Evolutionary conservation across 1,139 yeast species (phyloP), one percentile per base, ranked within the genome.

Genomic region (Hyphopichia burtonii): DNA sequence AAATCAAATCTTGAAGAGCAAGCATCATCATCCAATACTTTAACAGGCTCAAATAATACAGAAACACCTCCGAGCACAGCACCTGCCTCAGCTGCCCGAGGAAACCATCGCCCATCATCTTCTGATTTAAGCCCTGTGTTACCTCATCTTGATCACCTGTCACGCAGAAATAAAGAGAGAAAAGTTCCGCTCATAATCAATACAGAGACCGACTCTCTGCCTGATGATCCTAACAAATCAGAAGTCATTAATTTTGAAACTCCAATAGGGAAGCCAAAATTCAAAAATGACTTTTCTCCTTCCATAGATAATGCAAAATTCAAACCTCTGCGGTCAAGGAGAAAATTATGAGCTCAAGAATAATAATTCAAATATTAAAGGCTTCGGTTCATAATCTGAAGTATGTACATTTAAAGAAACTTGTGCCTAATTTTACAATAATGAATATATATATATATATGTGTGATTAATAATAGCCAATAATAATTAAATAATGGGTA

Each of bases 181-280:
- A 31, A 31, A 17, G 15, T 20, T 19, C 36, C 36, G 8, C 17
- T 33, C 3, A 33, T 33, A 12, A n/a, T 33, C 17, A 33, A 20
- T 17, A 19, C 36, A 14, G 27, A 33, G 3, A 18, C 16, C n/a
- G 3, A 11, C 7, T 4, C 15, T 12, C n/a, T 11, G 16, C 5
- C 36, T 19, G 16, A 20, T 12, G 27, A 8, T 11, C 17, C 36
- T 3, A 11, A 20, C 11, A 18, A 11, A 12, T 20, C 36, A 5
- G 36, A 33, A n/a, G 27, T 33, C 4, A 33, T 33, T n/a, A 33
- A 33, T 20, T 33, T 33, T 19, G 36, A 33, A 20, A 33, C 36
- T 4, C 36, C 36, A 6, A 18, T 17, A 3, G 34, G 12, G 6
- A 31, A 16, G 12, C n/a, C n/a, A 9, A 25, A 11, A 4, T 9